phyloP scores from a whole-genome alignment of 176 grass and related monocot species.

The Bromus sterilis region DNA sequence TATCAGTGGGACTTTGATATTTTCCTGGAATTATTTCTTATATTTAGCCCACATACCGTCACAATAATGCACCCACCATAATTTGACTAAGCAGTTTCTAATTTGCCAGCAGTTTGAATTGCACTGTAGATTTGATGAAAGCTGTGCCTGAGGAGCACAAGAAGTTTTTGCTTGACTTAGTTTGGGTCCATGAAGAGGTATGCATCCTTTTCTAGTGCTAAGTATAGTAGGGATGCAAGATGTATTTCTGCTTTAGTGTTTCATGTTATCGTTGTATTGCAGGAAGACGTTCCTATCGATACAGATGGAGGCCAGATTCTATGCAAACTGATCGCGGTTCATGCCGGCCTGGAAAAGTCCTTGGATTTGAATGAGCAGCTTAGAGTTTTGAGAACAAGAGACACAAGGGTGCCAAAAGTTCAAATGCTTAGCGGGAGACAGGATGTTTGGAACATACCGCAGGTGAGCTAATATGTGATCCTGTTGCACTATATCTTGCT shows the following conservation, averaged over 20 bases:
- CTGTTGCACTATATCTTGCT: not conserved
- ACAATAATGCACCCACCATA: not conserved
- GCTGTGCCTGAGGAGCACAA: constrained; percentile 78
- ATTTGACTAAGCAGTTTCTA: constrained; percentile 1
- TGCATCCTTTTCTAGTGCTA: not conserved
- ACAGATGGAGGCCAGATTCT: constrained; percentile 53
- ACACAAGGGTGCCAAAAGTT: constrained; percentile 59
- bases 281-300: constrained; percentile 66
- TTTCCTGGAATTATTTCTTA: not conserved
- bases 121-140: constrained; percentile 50
- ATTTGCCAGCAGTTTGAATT: constrained; percentile 10
- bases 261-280: constrained; percentile 8
- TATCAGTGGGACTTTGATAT: not conserved
- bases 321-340: constrained; percentile 77
- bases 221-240: not conserved
- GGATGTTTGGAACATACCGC: constrained; percentile 74
- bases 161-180: constrained; percentile 66
- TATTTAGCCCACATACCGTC: not conserved
- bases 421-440: constrained; percentile 59
- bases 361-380: constrained; percentile 59
- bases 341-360: constrained; percentile 69
- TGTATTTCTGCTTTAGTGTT: not conserved
- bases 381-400: constrained; percentile 52
- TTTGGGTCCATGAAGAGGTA: constrained; percentile 96
- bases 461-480: constrained; percentile 31